Base-by-base conservation (phyloP, 495 filamentous ascomycete species). In the Penicillium paxilli region DNA sequence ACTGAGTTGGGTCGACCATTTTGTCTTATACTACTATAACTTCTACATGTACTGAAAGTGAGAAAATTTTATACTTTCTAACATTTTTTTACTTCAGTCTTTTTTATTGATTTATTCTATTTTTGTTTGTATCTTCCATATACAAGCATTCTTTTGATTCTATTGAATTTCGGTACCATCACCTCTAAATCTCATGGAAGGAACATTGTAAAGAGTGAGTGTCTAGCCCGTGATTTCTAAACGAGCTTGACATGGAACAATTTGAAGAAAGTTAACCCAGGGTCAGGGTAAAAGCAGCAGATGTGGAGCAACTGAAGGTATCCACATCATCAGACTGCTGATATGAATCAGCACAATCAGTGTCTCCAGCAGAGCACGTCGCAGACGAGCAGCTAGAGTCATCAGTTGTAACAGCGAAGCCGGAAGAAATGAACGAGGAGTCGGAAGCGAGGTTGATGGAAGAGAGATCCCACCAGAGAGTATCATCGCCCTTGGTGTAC, bases 391-490 rank as follows among this genome's bases (percentile, higher is more conserved):
- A 76, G 42, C 58, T 65, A 12, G 44, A 46, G 40, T 73, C 65
- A 51, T 62, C 51, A 8, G 62, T 50, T 10, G 62, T 64, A 8
- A 70, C 71, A 30, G 54, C 57, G 60, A 76, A 76, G 19, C 73
- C 73, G 14, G 51, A 41, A 4, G 47, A 58, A 49, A 71, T 51
- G 49, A 76, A 68, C 0, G 44, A 47, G 17, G 70, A 72, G 50
- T 55, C 44, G 35, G 54, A 35, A 53, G 62, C 54, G 35, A 75
- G 47, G 57, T 77, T 65, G 55, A 77, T 75, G 52, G 55, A 70
- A 11, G 73, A 77, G 28, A 77, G 64, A 64, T 78, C 73, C 72
- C 72, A 78, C 62, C 56, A 76, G 63, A 78, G 67, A n/a, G 60
- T 71, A 19, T 67, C 57, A 19, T 61, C 67, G 30, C 58, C 38